phyloP scores from a whole-genome alignment of 2,329 filamentous ascomycete species.

The Aspergillus intermedius region DNA sequence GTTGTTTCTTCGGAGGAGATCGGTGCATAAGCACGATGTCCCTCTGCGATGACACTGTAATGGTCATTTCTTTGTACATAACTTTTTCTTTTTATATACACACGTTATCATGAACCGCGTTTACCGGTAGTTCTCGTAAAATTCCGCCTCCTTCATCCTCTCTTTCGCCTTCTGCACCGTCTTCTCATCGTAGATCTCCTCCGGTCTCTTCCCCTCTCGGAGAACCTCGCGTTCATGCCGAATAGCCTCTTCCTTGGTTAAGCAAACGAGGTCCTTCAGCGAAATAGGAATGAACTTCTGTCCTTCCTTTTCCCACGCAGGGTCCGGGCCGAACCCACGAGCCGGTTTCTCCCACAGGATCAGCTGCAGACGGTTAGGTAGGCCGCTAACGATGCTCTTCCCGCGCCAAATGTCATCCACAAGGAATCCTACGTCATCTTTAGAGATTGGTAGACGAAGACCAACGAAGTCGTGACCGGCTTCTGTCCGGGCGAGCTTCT shows the following conservation, averaged over 20 bases:
- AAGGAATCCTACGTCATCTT: constrained; percentile 77
- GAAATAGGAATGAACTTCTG: constrained; percentile 69
- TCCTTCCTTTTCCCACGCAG: constrained; percentile 52
- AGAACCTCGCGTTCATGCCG: constrained; percentile 76
- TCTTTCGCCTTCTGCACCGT: constrained; percentile 62
- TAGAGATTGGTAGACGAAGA: constrained; percentile 69
- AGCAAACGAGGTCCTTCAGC: constrained; percentile 69
- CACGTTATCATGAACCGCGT: neutral
- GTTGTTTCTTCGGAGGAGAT: constrained; percentile 49
- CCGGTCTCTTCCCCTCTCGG: constrained; percentile 57
- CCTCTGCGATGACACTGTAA: too few relatives aligned
- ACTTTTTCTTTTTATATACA: neutral
- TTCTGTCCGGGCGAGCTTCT: constrained; percentile 59
- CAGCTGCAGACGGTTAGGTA: constrained; percentile 73
- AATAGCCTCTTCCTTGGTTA: constrained; percentile 85
- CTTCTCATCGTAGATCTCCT: constrained; percentile 66
- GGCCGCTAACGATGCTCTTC: constrained; percentile 72
- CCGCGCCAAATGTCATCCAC: constrained; percentile 84
- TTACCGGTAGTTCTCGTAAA: constrained; percentile 45
- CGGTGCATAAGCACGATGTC: neutral
- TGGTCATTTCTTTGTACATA: neutral
- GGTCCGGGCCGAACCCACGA: constrained; percentile 55
- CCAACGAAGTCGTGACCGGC: constrained; percentile 55
- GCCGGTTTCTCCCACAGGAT: constrained; percentile 69
- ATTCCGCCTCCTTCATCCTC: constrained; percentile 60